Evolutionary conservation across 106 monocot species (phyloP), one percentile per base, ranked within the genome.

Genomic region (Dioscorea alata): DNA sequence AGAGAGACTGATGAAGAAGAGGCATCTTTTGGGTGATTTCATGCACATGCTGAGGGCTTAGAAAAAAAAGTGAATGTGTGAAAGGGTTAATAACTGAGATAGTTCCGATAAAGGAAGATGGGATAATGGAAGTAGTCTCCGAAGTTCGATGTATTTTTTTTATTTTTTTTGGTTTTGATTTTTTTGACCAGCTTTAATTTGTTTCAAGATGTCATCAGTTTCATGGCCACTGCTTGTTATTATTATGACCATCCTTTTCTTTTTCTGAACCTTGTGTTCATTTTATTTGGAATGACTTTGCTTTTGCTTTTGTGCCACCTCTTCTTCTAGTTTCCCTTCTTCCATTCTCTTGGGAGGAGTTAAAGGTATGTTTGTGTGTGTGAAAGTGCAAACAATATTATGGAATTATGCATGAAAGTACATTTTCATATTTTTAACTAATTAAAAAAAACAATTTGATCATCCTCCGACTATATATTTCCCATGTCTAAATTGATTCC

Each of bases 331-430:
- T 4, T 74, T 69, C 68, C 62, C 61, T 57, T 78, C 78, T 73
- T 77, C 78, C 75, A 73, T 79, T 82, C 75, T 81, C 78, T 88
- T 76, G 88, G 88, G 81, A 48, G 62, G 8, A 53, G 88, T 84
- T 78, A 84, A 88, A 81, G 75, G 42, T 42, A 10, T 42, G 42
- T 6, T 6, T 42, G 42, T 42, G 42, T 42, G 42, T 42, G 42
- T 42, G 42, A 69, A 24, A n/a, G 68, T n/a, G 42, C 18, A 61
- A 50, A 56, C 51, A 72, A 69, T 63, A 60, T 65, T 54, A 52
- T 58, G 80, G 84, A 78, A 84, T 71, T 66, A 83, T 83, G 78
- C 71, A 74, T 65, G 63, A 84, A 17, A 81, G 87, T 74, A 84
- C 80, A 75, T 71, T 77, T 63, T 74, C 71, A 80, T 83, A 77